Base-by-base conservation (phyloP, 176 grass and related monocot species). In the Oryza meridionalis region DNA sequence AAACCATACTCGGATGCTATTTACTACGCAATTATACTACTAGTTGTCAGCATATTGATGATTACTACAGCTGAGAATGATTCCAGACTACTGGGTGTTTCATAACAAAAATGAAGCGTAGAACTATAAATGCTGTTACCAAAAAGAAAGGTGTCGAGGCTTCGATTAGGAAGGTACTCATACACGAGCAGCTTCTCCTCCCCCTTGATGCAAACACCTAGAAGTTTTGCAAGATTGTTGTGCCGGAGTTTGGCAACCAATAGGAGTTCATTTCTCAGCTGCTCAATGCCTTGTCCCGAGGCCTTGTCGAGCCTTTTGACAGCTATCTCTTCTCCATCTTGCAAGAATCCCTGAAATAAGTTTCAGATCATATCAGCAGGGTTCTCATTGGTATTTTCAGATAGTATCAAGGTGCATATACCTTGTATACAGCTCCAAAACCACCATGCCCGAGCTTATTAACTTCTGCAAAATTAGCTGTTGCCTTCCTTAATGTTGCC, bases 371-470 rank as follows among this genome's bases (percentile, higher is more conserved):
- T 38, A 38, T 38, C 6, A 38, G 37, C 37, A 38, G 37, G 37
- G 0, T 38, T 38, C 6, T 6, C 37, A 38, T 38, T n/a, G 33
- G 16, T 64, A 13, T 9, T 59, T 59, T 59, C 19, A n/a, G 55
- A 33, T 12, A 1, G 27, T 11, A 67, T 1, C 11, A 67, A 31
- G 1, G 27, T 6, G 37, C 13, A 44, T 2, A 6, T 31, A 31
- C 29, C 29, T 31, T 31, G 29, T 31, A 31, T 31, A 31, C 29
- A 31, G 29, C 29, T 31, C 92, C 88, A 65, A 94, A 90, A 13
- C 93, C 90, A 67, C 93, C 90, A 78, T 92, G 87, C 3, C 93
- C 90, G 22, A 95, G 82, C 75, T 82, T 92, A 33, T 95, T 95
- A 73, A 86, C 79, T 51, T 86, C 31, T 0, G 79, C 75, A 29